Conservation (phyloP, 768 basidiomycete species). For the Suillus alpinus region DNA sequence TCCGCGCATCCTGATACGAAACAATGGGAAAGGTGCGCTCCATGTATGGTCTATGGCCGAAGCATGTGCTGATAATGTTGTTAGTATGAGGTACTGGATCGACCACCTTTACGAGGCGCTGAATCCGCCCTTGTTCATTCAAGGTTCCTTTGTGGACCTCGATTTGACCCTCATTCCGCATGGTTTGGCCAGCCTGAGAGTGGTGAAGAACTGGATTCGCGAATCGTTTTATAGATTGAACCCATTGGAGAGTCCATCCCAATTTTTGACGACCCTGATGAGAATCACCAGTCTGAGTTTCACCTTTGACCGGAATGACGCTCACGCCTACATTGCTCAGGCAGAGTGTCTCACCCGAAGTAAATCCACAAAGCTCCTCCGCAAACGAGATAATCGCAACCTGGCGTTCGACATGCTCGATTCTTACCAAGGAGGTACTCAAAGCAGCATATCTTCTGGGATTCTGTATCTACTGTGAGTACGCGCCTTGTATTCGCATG, state of each 20-base stretch:
- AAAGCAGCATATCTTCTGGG: conserved; percentile 32
- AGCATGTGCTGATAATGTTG: not conserved
- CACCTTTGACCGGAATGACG: conserved; percentile 34
- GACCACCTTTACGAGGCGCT: conserved; percentile 46
- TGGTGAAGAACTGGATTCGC: conserved; percentile 46
- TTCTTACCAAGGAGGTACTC: conserved; percentile 24
- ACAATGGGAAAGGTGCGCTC: conserved; percentile 6
- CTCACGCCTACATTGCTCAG: conserved; percentile 33
- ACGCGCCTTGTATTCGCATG: not conserved
- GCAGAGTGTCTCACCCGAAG: conserved; percentile 18
- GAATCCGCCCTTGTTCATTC: conserved; percentile 42
- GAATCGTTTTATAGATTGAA: conserved; percentile 36
- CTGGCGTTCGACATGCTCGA: conserved; percentile 33
- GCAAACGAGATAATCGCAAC: conserved; percentile 17
- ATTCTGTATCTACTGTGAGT: conserved; percentile 16
- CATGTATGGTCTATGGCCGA: not conserved
- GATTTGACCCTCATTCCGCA: conserved; percentile 39
- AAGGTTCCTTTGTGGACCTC: conserved; percentile 43
- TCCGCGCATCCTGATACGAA: conserved; percentile 9
- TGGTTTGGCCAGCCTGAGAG: conserved; percentile 30
- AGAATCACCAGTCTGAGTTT: conserved; percentile 38
- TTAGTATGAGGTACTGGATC: conserved; percentile 35
- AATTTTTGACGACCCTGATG: conserved; percentile 41
- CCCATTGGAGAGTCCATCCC: not conserved
- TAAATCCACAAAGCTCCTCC: conserved; percentile 1